Percentiles rank a stretch among this genome's conserved stretches.
Conservation (phyloP, 768 basidiomycete species). For the Paxillus involutus region DNA sequence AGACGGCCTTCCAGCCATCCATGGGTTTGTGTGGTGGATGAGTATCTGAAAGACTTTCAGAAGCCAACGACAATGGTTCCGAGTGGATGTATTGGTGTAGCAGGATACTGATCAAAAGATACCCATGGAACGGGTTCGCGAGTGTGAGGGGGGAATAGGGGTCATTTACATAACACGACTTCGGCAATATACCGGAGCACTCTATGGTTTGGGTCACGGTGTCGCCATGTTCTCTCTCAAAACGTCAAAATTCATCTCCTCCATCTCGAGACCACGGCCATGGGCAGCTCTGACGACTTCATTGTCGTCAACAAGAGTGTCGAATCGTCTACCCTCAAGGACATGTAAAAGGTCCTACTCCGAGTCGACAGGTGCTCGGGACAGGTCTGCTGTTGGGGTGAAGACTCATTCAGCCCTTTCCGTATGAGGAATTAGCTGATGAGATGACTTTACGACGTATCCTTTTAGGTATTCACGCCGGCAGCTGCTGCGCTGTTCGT, state of each 20-base stretch:
- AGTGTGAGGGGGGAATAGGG: too few species aligned
- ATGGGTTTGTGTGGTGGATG: too few species aligned
- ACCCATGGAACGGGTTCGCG: too few species aligned
- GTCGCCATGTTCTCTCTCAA: neutral
- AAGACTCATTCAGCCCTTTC: slow-evolving; percentile 1
- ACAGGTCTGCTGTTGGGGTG: slow-evolving; percentile 37
- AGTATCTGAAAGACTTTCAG: too few species aligned
- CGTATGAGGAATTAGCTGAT: neutral
- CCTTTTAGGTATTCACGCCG: slow-evolving; percentile 84
- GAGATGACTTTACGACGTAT: neutral
- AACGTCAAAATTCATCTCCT: slow-evolving; percentile 22
- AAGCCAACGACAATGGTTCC: too few species aligned
- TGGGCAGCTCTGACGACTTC: slow-evolving; percentile 8
- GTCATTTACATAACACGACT: too few species aligned
- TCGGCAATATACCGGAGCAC: too few species aligned
- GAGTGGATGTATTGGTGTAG: too few species aligned
- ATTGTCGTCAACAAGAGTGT: neutral
- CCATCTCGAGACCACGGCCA: slow-evolving; percentile 17
- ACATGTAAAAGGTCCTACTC: slow-evolving; percentile 15
- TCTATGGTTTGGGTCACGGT: too few species aligned
- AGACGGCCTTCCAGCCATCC: too few species aligned
- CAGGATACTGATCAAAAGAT: too few species aligned
- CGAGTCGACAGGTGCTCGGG: slow-evolving; percentile 26
- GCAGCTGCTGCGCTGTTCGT: slow-evolving; percentile 81
- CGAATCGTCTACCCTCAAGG: neutral